A percentile compares a stretch with the other conserved stretches of the same genome.
Evolutionary conservation across 23 red algal genomes (phyloP).

Genomic region (Chondrus crispus): DNA sequence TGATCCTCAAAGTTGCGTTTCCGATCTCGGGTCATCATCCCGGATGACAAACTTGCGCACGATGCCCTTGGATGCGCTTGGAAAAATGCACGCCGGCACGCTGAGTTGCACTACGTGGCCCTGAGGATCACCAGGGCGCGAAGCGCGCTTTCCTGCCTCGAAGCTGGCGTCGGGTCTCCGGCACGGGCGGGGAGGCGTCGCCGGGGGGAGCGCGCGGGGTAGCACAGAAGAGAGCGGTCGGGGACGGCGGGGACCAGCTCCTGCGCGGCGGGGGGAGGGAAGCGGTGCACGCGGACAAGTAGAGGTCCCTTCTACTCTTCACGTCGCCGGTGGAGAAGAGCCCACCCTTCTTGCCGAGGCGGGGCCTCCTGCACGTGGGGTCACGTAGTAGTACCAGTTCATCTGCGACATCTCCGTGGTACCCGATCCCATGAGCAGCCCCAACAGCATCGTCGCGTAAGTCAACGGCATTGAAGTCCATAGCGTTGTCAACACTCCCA

Average conservation of each 20-base stretch:
- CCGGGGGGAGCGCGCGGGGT: background rate
- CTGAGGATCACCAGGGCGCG: slow-evolving; percentile 10
- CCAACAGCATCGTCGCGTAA: slow-evolving; percentile 38
- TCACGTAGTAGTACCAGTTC: slow-evolving; percentile 18
- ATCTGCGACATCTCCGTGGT: background rate
- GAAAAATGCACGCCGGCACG: slow-evolving; percentile 3
- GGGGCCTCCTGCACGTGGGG: too few species aligned
- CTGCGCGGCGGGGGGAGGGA: background rate
- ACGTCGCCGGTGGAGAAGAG: too few species aligned
- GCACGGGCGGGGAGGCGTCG: background rate
- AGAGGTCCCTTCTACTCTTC: too few species aligned
- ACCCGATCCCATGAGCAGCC: background rate
- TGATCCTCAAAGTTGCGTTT: slow-evolving; percentile 13
- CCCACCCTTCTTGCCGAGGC: too few species aligned
- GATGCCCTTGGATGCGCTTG: too few species aligned
- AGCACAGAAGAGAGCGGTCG: too few species aligned
- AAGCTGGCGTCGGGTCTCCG: background rate
- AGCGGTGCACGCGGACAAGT: background rate
- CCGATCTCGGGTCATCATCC: slow-evolving; percentile 4
- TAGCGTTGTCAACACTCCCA: slow-evolving; percentile 29
- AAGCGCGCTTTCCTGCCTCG: slow-evolving; percentile 15
- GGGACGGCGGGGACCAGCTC: background rate
- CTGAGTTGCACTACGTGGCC: background rate
- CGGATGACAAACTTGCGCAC: too few species aligned
- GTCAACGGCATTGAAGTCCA: slow-evolving; percentile 65